Percentiles rank a stretch among this genome's conserved stretches.
Evolutionary conservation across 495 filamentous ascomycete species (phyloP).

Genomic region (Hypoxylon cercidicola): DNA sequence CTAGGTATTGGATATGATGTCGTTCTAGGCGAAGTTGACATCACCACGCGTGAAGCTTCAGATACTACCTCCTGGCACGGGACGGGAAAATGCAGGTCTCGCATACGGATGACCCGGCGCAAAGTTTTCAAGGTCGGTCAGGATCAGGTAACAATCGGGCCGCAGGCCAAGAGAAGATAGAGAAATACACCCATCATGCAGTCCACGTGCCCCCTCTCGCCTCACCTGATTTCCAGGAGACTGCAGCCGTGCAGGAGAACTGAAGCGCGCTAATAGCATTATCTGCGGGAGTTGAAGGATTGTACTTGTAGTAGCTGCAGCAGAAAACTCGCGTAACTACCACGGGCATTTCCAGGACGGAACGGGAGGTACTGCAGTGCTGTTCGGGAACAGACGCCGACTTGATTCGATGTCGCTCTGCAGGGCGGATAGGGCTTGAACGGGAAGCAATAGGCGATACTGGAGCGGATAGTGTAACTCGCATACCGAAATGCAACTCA

Average conservation of each 20-base stretch:
- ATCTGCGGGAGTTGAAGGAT: conserved; percentile 8
- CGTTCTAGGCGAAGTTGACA: conserved; percentile 16
- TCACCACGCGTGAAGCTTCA: conserved; percentile 16
- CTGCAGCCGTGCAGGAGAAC: conserved; percentile 18
- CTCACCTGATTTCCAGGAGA: conserved; percentile 10
- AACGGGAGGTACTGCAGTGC: conserved; percentile 23
- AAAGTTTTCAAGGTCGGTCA: conserved; percentile 24
- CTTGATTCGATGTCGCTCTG: conserved; percentile 30
- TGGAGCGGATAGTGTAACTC: conserved; percentile 26
- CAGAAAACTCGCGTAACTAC: conserved; percentile 23
- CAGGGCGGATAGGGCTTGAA: conserved; percentile 31
- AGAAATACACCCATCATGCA: conserved; percentile 24
- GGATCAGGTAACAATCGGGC: conserved; percentile 39
- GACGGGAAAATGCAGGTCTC: conserved; percentile 19
- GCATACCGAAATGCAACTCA: conserved; percentile 32
- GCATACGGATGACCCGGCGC: conserved; percentile 19
- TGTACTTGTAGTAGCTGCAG: conserved; percentile 24
- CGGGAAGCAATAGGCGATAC: conserved; percentile 39
- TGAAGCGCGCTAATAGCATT: neutral
- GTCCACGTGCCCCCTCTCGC: conserved; percentile 6
- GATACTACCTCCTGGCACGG: conserved; percentile 16
- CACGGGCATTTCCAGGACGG: conserved; percentile 24
- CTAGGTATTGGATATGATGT: neutral
- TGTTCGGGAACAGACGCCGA: conserved; percentile 18
- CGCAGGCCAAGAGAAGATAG: conserved; percentile 31